Evolutionary conservation across 2,329 filamentous ascomycete species (phyloP).

Genomic region (Paracoccidioides brasiliensis): DNA sequence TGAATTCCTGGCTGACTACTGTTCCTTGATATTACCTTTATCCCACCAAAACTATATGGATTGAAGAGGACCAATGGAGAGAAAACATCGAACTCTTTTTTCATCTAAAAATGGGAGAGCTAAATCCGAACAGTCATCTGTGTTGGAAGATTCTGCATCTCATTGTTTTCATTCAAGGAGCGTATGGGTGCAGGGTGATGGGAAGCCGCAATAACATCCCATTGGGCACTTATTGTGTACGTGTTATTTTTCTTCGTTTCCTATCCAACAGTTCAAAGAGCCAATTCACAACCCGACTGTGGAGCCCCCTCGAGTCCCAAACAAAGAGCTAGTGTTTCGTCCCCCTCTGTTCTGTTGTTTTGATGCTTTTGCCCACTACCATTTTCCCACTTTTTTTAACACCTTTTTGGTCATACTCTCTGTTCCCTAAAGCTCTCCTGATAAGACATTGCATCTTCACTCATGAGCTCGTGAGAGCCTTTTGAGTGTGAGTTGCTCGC

Average conservation of each 20-base stretch:
- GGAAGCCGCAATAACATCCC: background rate
- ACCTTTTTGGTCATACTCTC: no score
- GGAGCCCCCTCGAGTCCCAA: background rate
- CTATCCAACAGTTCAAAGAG: background rate
- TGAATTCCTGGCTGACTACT: background rate
- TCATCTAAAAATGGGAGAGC: background rate
- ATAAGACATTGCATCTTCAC: background rate
- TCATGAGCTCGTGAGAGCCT: background rate
- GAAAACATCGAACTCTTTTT: background rate
- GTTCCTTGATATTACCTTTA: background rate
- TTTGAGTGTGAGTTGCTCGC: no score
- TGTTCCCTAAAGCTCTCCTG: no score
- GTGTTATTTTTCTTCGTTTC: background rate
- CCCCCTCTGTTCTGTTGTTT: background rate
- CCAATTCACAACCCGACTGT: background rate
- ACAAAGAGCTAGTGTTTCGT: background rate
- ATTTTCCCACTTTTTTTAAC: background rate
- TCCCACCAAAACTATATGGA: background rate
- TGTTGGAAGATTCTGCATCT: no score
- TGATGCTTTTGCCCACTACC: background rate
- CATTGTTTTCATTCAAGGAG: no score
- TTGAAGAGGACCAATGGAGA: background rate
- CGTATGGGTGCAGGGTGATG: background rate
- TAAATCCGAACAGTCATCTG: background rate
- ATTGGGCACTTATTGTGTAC: background rate